Evolutionary conservation across 371 early-diverging fungal species (phyloP).

Genomic region (Syncephalastrum monosporum): DNA sequence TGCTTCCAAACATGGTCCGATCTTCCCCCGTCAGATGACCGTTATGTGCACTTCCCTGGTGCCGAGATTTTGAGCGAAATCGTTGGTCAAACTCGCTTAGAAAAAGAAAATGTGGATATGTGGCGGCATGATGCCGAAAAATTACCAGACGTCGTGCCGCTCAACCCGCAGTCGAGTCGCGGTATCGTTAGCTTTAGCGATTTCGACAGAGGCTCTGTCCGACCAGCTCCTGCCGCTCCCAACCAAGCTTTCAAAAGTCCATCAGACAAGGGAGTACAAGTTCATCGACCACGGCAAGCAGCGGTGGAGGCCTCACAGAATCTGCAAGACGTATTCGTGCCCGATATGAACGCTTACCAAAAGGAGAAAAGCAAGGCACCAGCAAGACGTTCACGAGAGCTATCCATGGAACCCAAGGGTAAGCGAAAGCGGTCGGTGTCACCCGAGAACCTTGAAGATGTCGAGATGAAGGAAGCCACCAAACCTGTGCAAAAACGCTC

Average conservation of each 20-base stretch:
- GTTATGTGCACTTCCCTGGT: conserved; percentile 54
- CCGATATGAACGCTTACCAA: conserved; percentile 55
- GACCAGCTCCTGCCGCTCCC: background rate
- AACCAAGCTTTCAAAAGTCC: background rate
- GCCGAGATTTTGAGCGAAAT: conserved; percentile 19
- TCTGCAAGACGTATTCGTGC: conserved; percentile 43
- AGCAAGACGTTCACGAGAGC: background rate
- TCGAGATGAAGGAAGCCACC: no score
- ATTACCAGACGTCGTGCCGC: conserved; percentile 1
- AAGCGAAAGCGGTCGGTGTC: no score
- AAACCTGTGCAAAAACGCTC: no score
- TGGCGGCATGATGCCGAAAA: conserved; percentile 26
- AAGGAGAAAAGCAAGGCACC: conserved; percentile 29
- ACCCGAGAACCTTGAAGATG: no score
- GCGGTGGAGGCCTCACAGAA: conserved; percentile 43
- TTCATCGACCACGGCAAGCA: conserved; percentile 45
- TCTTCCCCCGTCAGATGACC: conserved; percentile 51
- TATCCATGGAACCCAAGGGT: no score
- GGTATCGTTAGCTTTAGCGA: background rate
- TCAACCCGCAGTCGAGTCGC: conserved; percentile 2
- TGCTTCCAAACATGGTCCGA: conserved; percentile 60
- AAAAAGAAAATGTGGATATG: conserved; percentile 12
- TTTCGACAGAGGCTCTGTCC: background rate
- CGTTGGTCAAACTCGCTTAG: conserved; percentile 28
- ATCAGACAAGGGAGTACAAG: background rate